A percentile compares a stretch with the other conserved stretches of the same genome.
These are phyloP conservation scores for Stagonosporopsis cucurbitacearum DNA, from an alignment of 2,329 filamentous ascomycete species.

Conservation along the genomic window DNA sequence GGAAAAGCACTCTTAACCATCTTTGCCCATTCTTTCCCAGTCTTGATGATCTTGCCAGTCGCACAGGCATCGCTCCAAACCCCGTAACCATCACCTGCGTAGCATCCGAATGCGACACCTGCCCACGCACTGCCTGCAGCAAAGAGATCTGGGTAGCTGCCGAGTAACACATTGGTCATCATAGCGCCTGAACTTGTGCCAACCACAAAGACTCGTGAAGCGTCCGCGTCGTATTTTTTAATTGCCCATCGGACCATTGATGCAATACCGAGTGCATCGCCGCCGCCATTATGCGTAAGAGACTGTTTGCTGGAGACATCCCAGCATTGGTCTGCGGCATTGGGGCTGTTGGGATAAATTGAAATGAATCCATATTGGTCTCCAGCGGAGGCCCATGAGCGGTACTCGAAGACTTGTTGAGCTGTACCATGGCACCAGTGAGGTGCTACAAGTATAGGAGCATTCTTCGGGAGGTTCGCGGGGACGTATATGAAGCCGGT, in stretches of 20 bases:
- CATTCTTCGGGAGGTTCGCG: conserved; percentile 34
- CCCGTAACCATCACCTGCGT: conserved; percentile 38
- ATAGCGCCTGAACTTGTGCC: conserved; percentile 46
- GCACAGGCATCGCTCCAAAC: conserved; percentile 44
- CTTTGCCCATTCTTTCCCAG: conserved; percentile 38
- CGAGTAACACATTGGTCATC: conserved; percentile 46
- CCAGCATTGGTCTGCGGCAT: conserved; percentile 43
- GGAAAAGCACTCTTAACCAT: conserved; percentile 41
- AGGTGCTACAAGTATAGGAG: conserved; percentile 41
- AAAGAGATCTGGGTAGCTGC: conserved; percentile 45
- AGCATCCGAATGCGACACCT: conserved; percentile 47
- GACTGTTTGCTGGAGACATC: conserved; percentile 44
- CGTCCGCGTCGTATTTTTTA: conserved; percentile 38
- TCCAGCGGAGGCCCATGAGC: conserved; percentile 39
- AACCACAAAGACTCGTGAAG: conserved; percentile 41
- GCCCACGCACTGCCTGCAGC: conserved; percentile 45
- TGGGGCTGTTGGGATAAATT: conserved; percentile 43
- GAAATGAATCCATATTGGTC: conserved; percentile 46
- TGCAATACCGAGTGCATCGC: conserved; percentile 43
- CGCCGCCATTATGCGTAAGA: conserved; percentile 43
- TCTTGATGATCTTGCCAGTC: conserved; percentile 41
- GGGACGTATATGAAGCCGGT: conserved; percentile 45
- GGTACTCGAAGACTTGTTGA: conserved; percentile 36
- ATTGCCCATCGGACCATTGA: conserved; percentile 42
- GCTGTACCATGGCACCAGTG: conserved; percentile 46